Base-by-base conservation (phyloP, 495 filamentous ascomycete genomes). In the Pyrenula massariospora region DNA sequence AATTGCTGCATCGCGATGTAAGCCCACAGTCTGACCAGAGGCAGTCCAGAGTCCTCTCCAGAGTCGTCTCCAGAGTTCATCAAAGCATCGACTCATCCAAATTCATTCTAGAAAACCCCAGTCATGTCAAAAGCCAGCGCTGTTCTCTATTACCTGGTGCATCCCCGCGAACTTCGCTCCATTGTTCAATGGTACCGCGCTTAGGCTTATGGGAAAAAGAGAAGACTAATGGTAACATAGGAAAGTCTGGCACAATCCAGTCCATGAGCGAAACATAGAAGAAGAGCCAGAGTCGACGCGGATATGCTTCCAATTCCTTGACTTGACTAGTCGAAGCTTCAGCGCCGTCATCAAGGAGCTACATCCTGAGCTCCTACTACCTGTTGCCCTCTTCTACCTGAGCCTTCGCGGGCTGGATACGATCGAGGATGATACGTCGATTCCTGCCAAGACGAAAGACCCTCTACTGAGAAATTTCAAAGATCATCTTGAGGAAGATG, bases 361-460 rank as follows among this genome's bases (percentile, higher is more conserved):
- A 15, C 89, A 96, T 63, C 89, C 91, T 0, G 92, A 98, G 70
- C 80, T 98, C 19, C 83, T 97, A 22, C 79, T 96, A 36, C 89
- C 94, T 1, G 78, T 98, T 50, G 83, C 81, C 54, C 76, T 97
- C n/a, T 98, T 98, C 79, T 98, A 98, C 71, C 77, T 98, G 36
- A 81, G 86, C 31, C 77, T 98, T 12, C 85, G 93, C 53, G 94
- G 86, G 10, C 78, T 98, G 51, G 93, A 98, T 67, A 98, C 93
- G 20, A 89, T 98, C 57, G 93, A 98, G 71, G 93, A 98, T 78
- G 93, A 98, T 70, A 97, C 96, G 82, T 95, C 93, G 2, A 84
- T 98, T 54, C 76, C 84, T 0, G 70, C 90, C 10, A 75, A 76
- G 56, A 81, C 77, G 59, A 98, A 98, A 75, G 91, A 93, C 68